Percentiles rank a stretch among this genome's conserved stretches.
Evolutionary conservation across 2,329 filamentous ascomycete species (phyloP).

Genomic region (Calonectria montana): DNA sequence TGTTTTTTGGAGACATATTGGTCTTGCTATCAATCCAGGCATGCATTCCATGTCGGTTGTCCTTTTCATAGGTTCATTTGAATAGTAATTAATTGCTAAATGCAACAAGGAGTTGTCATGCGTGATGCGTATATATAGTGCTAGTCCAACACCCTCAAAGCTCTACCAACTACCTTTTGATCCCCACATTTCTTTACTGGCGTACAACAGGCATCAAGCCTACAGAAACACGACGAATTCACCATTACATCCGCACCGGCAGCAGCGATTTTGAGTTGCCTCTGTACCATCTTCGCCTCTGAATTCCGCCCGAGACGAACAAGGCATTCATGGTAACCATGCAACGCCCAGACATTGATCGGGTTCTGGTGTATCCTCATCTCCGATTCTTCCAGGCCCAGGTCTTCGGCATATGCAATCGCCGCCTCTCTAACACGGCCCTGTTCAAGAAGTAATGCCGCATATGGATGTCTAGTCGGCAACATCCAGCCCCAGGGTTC

Average conservation of each 20-base stretch:
- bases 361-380: slow-evolving; percentile 75
- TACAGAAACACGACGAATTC: slow-evolving; percentile 26
- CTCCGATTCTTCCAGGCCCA: slow-evolving; percentile 69
- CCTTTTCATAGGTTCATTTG: not conserved
- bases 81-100: not conserved
- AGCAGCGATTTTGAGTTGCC: not conserved
- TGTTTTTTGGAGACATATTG: not conserved
- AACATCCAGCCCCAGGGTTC: slow-evolving; percentile 88
- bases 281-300: slow-evolving; percentile 47
- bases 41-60: not conserved
- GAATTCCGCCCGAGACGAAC: slow-evolving; percentile 56
- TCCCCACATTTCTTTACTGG: not conserved
- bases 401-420: slow-evolving; percentile 68
- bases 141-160: not conserved
- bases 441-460: slow-evolving; percentile 76
- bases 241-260: slow-evolving; percentile 16
- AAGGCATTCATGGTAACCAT: slow-evolving; percentile 79
- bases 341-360: slow-evolving; percentile 81
- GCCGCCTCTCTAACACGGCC: slow-evolving; percentile 66
- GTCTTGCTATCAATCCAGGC: not conserved
- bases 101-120: not conserved
- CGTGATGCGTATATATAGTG: too few relatives aligned
- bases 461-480: slow-evolving; percentile 76
- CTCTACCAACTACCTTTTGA: not conserved
- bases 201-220: not conserved